Base-by-base conservation (phyloP, 2,329 filamentous ascomycete species). In the Aspergillaceae sp. region DNA sequence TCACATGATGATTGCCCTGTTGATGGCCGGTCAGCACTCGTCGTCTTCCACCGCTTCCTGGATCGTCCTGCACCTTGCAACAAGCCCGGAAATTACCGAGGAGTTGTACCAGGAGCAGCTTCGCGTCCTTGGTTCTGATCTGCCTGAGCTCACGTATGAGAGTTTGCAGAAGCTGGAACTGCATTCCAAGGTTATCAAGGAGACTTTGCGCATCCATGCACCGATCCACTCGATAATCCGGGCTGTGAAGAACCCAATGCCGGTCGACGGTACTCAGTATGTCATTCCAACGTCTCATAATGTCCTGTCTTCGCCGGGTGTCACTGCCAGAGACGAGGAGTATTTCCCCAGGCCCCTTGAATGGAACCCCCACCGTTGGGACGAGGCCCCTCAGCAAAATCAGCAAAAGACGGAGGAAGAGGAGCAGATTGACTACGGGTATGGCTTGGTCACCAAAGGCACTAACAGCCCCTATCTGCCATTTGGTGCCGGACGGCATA, bases 141-240 rank as follows among this genome's bases (percentile, higher is more conserved):
- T 92, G 41, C 86, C 86, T 11, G 75, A 81, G 9, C 76, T 95
- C 41, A 79, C 76, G 41, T 91, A 85, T 63, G 90, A 94, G 54
- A 78, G 84, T 54, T 77, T 96, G 10, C 75, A 83, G 56, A 84
- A 84, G 66, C 78, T 96, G 32, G 81, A 87, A 42, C 79, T 96
- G 19, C 87, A 94, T 73, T 77, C 83, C 57, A 84, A 87, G 58
- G 83, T 94, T 53, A 78, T 96, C 70, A 92, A 91, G 73, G 90
- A 96, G 71, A 94, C 90, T 2, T 83, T 96, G 35, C 86, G 90
- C 52, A 75, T 96, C 10, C 87, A 96, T 66, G 86, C 89, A 1
- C 90, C 90, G 1, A 96, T 97, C 60, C 90, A 96, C 77, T 92
- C 87, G 43, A 94, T 97, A 61, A 80, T 97, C 76, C 87, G 90